Conservation (phyloP, 805 yeast genomes). For the Candida ascalaphidarum region DNA sequence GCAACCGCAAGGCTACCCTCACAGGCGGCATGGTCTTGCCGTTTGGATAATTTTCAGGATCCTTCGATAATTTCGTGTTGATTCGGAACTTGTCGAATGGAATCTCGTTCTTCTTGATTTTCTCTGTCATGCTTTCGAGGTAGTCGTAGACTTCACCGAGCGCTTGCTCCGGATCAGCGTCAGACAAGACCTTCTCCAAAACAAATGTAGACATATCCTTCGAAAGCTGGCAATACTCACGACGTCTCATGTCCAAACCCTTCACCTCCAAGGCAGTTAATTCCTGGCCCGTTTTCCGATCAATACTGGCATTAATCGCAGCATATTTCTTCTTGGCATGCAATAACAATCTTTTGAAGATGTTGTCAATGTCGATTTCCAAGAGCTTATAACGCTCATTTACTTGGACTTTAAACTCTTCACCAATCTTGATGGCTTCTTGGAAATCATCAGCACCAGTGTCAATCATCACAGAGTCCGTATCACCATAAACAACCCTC, state of each 20-base stretch:
- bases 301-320: conserved; percentile 59
- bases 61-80: conserved; percentile 83
- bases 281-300: conserved; percentile 45
- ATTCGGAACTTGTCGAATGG: conserved; percentile 66
- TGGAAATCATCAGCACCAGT: conserved; percentile 62
- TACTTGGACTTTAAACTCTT: conserved; percentile 73
- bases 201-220: conserved; percentile 79
- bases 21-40: conserved; percentile 77
- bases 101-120: conserved; percentile 53
- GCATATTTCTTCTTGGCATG: conserved; percentile 98
- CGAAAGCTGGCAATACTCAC: conserved; percentile 91
- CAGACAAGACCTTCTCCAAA: conserved; percentile 61
- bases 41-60: conserved; percentile 75
- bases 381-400: conserved; percentile 80
- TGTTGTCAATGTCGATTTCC: conserved; percentile 94
- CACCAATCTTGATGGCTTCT: conserved; percentile 79
- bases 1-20: conserved; percentile 77
- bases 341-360: conserved; percentile 72
- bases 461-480: conserved; percentile 98
- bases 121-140: conserved; percentile 48
- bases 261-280: conserved; percentile 68
- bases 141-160: conserved; percentile 64
- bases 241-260: conserved; percentile 94
- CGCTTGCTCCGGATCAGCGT: conserved; percentile 69
- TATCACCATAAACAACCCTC: conserved; percentile 93